phyloP scores from a whole-genome alignment of 805 yeast species.

The Barnettozyma botsteinii region DNA sequence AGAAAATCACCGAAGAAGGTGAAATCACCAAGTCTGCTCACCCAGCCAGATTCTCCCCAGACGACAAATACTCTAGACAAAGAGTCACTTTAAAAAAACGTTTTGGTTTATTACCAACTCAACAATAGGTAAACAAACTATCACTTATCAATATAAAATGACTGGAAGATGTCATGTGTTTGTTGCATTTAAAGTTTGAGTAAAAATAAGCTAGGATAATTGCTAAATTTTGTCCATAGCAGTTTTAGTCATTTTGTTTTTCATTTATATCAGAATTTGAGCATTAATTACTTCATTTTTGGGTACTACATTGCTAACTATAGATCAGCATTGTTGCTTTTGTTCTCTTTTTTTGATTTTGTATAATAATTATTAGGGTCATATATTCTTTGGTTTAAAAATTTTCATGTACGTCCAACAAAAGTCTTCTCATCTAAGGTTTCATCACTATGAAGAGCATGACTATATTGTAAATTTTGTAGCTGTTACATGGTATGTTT shows the following conservation, averaged over 20 bases:
- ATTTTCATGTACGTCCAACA: no score
- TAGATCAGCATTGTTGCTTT: background rate
- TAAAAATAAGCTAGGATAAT: no score
- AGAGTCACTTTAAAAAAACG: slow-evolving; percentile 97
- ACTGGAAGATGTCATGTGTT: no score
- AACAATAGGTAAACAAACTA: slow-evolving; percentile 39
- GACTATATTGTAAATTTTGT: no score
- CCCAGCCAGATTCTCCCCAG: slow-evolving; percentile 99
- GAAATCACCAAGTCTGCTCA: slow-evolving; percentile 98
- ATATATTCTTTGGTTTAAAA: background rate
- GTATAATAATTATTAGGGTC: slow-evolving; percentile 4
- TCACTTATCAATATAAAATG: no score
- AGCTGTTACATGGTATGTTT: no score
- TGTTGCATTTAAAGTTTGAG: no score
- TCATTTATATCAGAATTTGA: no score
- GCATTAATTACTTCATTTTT: background rate
- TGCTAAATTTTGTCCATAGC: no score
- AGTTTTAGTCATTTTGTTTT: background rate
- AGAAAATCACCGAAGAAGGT: slow-evolving; percentile 75
- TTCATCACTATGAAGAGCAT: background rate
- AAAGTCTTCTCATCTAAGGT: background rate
- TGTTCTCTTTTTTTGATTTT: background rate
- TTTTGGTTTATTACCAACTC: slow-evolving; percentile 82
- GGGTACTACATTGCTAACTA: no score
- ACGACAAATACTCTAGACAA: slow-evolving; percentile 98